A percentile compares a stretch with the other conserved stretches of the same genome.
These are phyloP conservation scores for Aaosphaeria pasadenensis DNA, from an alignment of 2,329 filamentous ascomycete species.

Conservation along the genomic window DNA sequence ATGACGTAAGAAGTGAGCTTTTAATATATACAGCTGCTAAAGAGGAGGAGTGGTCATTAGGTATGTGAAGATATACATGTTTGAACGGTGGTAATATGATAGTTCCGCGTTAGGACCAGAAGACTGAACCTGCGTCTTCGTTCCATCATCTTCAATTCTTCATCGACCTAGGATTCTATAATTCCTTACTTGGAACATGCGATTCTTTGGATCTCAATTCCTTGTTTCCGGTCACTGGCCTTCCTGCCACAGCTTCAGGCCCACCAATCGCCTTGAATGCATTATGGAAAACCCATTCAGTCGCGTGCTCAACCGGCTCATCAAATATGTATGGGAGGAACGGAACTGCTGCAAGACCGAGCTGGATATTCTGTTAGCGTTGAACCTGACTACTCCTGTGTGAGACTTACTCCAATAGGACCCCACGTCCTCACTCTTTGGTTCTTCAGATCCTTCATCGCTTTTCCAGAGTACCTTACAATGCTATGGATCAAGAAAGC, in stretches of 20 bases:
- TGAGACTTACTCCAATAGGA: conserved; percentile 75
- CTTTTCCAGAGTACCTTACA: conserved; percentile 81
- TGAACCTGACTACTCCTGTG: not conserved
- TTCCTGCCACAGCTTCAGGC: conserved; percentile 51
- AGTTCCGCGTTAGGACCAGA: no score
- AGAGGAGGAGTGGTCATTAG: no score
- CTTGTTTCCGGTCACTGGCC: conserved; percentile 37
- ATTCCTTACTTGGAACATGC: conserved; percentile 36
- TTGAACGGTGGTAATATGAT: no score
- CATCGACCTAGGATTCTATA: conserved; percentile 15
- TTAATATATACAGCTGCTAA: no score
- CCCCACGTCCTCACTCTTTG: conserved; percentile 75
- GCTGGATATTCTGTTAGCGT: conserved; percentile 34
- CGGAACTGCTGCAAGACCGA: conserved; percentile 66
- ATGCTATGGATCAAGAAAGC: conserved; percentile 93
- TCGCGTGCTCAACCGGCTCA: conserved; percentile 84
- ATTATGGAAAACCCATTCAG: conserved; percentile 87
- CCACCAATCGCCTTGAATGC: conserved; percentile 73
- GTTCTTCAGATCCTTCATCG: conserved; percentile 82
- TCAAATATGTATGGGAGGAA: conserved; percentile 84
- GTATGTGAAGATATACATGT: no score
- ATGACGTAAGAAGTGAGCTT: no score
- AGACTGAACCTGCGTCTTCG: no score
- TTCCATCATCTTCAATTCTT: no score
- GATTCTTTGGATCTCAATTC: conserved; percentile 34